These are phyloP conservation scores for Entomortierella parvispora DNA, from an alignment of 192 early-diverging fungal genomes.

Conservation along the genomic window DNA sequence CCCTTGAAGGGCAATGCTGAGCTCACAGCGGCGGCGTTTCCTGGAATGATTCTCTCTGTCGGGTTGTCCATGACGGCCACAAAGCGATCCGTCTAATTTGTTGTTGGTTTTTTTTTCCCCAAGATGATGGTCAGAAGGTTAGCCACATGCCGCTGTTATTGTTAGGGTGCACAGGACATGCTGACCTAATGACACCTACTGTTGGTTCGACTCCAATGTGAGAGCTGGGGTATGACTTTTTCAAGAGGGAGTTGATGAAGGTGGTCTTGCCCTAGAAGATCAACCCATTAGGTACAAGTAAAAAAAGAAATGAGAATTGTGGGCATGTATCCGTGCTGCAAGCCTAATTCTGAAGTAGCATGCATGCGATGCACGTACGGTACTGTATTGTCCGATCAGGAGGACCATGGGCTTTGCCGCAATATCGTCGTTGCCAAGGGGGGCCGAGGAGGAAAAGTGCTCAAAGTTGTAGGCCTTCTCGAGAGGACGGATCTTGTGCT, in stretches of 20 bases:
- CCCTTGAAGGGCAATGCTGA: constrained; percentile 80
- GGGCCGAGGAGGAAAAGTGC: constrained; percentile 74
- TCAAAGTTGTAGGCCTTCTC: constrained; percentile 78
- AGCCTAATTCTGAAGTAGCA: too few relatives aligned
- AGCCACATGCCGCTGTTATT: too few relatives aligned
- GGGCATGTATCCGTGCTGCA: neutral
- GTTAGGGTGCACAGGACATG: too few relatives aligned
- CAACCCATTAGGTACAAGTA: neutral
- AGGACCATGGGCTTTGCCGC: constrained; percentile 86
- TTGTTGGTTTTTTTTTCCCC: neutral
- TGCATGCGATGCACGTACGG: constrained; percentile 57
- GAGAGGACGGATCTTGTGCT: constrained; percentile 74
- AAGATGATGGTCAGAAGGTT: neutral
- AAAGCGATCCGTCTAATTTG: constrained; percentile 76
- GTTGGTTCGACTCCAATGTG: constrained; percentile 86
- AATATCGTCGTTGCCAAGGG: constrained; percentile 79
- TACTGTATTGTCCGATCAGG: constrained; percentile 86
- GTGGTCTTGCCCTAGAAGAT: constrained; percentile 75
- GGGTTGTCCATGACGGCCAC: constrained; percentile 82
- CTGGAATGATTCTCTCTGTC: constrained; percentile 81
- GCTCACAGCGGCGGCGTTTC: constrained; percentile 82
- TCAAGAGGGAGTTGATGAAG: constrained; percentile 81
- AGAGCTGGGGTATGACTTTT: constrained; percentile 79
- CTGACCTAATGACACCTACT: constrained; percentile 3
- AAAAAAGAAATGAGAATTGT: neutral